A percentile compares a stretch with the other conserved stretches of the same genome.
These are phyloP conservation scores for Synchytrium microbalum DNA, from an alignment of 371 early-diverging fungal species.

Conservation along the genomic window DNA sequence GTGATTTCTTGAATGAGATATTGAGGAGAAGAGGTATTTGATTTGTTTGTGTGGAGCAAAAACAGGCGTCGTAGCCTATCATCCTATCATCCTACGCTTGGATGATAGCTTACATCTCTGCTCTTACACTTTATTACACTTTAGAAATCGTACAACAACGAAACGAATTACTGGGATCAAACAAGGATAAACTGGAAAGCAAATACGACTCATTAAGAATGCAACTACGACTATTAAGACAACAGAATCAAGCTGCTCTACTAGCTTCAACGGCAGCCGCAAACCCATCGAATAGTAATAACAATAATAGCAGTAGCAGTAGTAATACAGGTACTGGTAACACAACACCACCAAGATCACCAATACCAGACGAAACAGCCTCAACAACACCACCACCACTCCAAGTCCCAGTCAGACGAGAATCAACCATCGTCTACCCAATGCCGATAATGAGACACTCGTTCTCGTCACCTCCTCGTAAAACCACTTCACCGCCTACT, in stretches of 20 bases:
- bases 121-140: not conserved
- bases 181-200: not conserved
- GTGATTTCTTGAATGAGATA: constrained; percentile 9
- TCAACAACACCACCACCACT: not conserved
- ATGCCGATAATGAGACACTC: not conserved
- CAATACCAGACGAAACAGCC: not conserved
- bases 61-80: too few relatives aligned
- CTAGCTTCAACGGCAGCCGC: not conserved
- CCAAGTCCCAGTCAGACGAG: not conserved
- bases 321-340: not conserved
- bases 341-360: not conserved
- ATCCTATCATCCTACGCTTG: too few relatives aligned
- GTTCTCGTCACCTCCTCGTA: too few relatives aligned
- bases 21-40: not conserved
- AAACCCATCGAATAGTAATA: not conserved
- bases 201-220: constrained; percentile 4
- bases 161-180: not conserved
- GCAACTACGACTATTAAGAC: constrained; percentile 3
- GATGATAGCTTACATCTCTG: not conserved
- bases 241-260: not conserved
- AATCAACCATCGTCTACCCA: not conserved
- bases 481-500: too few relatives aligned
- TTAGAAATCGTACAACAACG: not conserved
- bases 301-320: not conserved
- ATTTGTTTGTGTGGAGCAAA: too few relatives aligned